Percentiles rank a stretch among this genome's conserved stretches.
These are phyloP conservation scores for Carex cristatella DNA, from an alignment of 176 grass and related monocot species.

Conservation along the genomic window DNA sequence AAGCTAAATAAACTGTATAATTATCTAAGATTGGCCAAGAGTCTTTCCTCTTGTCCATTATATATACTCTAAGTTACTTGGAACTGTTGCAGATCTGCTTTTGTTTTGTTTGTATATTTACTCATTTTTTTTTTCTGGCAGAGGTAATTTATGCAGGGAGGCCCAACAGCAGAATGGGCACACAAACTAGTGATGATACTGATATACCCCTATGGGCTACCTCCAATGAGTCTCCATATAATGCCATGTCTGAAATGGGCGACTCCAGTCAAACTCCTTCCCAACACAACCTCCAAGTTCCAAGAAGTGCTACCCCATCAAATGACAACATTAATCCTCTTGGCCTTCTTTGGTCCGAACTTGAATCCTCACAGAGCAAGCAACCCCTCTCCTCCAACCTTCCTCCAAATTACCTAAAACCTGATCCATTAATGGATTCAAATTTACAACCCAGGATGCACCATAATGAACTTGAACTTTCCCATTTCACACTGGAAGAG, in stretches of 20 bases:
- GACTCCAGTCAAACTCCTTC: slow-evolving; percentile 31
- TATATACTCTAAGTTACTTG: not conserved
- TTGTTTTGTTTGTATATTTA: not conserved
- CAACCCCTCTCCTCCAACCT: slow-evolving; percentile 84
- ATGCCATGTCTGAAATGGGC: slow-evolving; percentile 31
- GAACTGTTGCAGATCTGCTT: not conserved
- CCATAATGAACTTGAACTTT: slow-evolving; percentile 45
- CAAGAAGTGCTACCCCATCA: slow-evolving; percentile 30
- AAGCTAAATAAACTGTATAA: not conserved
- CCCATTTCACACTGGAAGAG: slow-evolving; percentile 72
- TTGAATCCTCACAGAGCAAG: slow-evolving; percentile 73
- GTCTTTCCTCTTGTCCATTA: not conserved
- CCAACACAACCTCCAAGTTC: slow-evolving; percentile 1
- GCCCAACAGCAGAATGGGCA: slow-evolving; percentile 44
- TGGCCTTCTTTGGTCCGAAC: slow-evolving; percentile 92
- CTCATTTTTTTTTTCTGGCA: slow-evolving; percentile 35
- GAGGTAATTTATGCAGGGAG: slow-evolving; percentile 75
- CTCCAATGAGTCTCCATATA: not conserved
- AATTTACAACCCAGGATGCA: slow-evolving; percentile 38
- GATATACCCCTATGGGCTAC: slow-evolving; percentile 11
- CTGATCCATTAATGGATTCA: slow-evolving; percentile 42
- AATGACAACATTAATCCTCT: slow-evolving; percentile 78
- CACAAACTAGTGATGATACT: slow-evolving; percentile 21
- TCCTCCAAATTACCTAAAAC: slow-evolving; percentile 41
- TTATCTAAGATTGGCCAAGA: not conserved